phyloP scores from a whole-genome alignment of 2,329 filamentous ascomycete genomes.

The Zymoseptoria brevis region DNA sequence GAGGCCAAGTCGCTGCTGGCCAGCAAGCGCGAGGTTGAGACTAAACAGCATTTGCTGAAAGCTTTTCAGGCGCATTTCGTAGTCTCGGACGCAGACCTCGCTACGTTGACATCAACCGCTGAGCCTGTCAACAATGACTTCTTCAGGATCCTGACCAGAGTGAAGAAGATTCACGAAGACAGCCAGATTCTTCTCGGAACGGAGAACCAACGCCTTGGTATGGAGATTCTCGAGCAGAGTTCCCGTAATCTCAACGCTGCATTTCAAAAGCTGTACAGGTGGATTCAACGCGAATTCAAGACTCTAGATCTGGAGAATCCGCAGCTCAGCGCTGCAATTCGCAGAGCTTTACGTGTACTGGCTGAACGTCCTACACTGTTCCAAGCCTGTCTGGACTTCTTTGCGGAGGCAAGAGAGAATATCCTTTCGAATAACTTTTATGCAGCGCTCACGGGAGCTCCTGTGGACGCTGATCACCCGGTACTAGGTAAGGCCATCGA shows the following conservation, averaged over 20 bases:
- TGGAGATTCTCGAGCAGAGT: constrained; percentile 86
- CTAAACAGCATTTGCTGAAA: constrained; percentile 67
- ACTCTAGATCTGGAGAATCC: constrained; percentile 87
- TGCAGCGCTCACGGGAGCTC: constrained; percentile 69
- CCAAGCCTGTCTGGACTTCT: constrained; percentile 86
- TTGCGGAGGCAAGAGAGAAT: constrained; percentile 81
- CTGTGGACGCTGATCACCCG: constrained; percentile 47
- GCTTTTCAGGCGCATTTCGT: constrained; percentile 78
- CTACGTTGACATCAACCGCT: constrained; percentile 65
- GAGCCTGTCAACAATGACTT: constrained; percentile 81
- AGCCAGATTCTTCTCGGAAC: constrained; percentile 83
- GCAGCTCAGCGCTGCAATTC: constrained; percentile 78
- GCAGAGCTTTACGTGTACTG: constrained; percentile 74
- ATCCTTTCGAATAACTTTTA: constrained; percentile 86
- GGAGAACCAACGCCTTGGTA: constrained; percentile 77
- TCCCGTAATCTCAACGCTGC: constrained; percentile 79
- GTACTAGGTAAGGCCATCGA: constrained; percentile 75
- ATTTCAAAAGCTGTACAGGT: constrained; percentile 92
- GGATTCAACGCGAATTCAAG: constrained; percentile 91
- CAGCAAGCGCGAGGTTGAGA: constrained; percentile 66
- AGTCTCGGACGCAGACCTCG: constrained; percentile 70
- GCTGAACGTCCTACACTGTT: constrained; percentile 86
- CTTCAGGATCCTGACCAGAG: constrained; percentile 66
- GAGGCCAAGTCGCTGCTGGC: constrained; percentile 68
- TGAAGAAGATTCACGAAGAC: constrained; percentile 81